phyloP scores from a whole-genome alignment of 1,284 basidiomycete genomes.

The Apiotrichum gracile region DNA sequence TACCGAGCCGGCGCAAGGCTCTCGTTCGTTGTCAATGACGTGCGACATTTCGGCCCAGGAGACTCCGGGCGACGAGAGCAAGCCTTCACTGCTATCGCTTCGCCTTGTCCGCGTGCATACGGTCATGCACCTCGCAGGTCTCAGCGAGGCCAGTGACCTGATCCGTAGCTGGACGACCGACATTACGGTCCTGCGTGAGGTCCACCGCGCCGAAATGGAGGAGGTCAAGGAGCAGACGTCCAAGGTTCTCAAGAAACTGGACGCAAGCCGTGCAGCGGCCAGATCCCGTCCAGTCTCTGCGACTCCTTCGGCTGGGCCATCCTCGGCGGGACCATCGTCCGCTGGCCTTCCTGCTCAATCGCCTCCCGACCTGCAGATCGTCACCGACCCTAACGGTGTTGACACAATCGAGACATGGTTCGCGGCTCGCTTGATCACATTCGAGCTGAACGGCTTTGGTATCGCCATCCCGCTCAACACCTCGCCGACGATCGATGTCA shows the following conservation, averaged over 20 bases:
- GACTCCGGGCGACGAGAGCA: conserved; percentile 22
- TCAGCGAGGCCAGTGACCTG: conserved; percentile 80
- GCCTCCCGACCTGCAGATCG: neutral
- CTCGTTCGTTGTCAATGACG: conserved; percentile 73
- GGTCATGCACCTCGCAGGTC: conserved; percentile 84
- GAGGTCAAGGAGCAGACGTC: conserved; percentile 76
- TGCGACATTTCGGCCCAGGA: conserved; percentile 58
- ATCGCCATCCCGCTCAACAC: conserved; percentile 68
- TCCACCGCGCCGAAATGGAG: conserved; percentile 65
- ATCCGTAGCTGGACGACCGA: conserved; percentile 70
- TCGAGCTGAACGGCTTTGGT: conserved; percentile 66
- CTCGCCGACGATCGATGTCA: conserved; percentile 49
- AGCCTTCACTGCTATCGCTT: conserved; percentile 49
- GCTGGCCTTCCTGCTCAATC: too few relatives aligned
- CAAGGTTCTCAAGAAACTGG: conserved; percentile 54
- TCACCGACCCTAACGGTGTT: neutral
- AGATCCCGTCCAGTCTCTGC: neutral
- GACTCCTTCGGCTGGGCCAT: neutral
- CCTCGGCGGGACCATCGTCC: too few relatives aligned
- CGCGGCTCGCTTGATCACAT: conserved; percentile 58
- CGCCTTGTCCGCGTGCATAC: conserved; percentile 71
- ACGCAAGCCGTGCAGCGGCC: conserved; percentile 7
- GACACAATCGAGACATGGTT: conserved; percentile 54
- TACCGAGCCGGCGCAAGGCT: conserved; percentile 54
- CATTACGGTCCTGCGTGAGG: conserved; percentile 62